Evolutionary conservation across 2,329 filamentous ascomycete genomes (phyloP).

Genomic region (Cercospora canescens): DNA sequence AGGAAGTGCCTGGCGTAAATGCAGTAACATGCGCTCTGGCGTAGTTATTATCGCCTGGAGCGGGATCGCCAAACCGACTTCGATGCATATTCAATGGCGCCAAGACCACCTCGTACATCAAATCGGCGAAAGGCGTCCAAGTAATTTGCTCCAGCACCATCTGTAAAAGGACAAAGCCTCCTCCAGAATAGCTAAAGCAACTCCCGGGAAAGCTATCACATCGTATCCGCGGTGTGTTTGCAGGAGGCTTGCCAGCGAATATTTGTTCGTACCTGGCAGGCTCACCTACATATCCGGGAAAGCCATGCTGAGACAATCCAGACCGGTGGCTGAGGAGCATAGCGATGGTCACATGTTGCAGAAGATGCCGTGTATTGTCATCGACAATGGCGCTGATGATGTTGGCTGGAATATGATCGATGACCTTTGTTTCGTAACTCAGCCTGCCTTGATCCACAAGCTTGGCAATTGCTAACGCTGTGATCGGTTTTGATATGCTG

Average conservation of each 20-base stretch:
- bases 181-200: constrained; percentile 30
- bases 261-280: constrained; percentile 15
- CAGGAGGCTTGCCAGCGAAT: constrained; percentile 20
- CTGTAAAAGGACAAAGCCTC: constrained; percentile 29
- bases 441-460: constrained; percentile 26
- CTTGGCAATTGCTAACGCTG: constrained; percentile 25
- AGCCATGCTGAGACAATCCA: constrained; percentile 29
- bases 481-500: constrained; percentile 32
- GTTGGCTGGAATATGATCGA: constrained; percentile 16
- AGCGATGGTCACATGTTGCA: constrained; percentile 27
- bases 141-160: constrained; percentile 26
- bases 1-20: constrained; percentile 12
- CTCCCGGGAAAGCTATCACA: constrained; percentile 27
- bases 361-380: constrained; percentile 17
- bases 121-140: constrained; percentile 16
- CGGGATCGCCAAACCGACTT: constrained; percentile 21
- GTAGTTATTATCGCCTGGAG: constrained; percentile 21
- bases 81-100: constrained; percentile 27
- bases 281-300: constrained; percentile 26
- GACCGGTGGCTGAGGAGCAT: constrained; percentile 29
- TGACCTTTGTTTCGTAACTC: constrained; percentile 21
- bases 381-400: constrained; percentile 17
- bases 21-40: constrained; percentile 23
- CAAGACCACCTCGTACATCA: constrained; percentile 29
- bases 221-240: constrained; percentile 27